Evolutionary conservation across 441 rosid genomes (phyloP).

Genomic region (Bruguiera hainesii): DNA sequence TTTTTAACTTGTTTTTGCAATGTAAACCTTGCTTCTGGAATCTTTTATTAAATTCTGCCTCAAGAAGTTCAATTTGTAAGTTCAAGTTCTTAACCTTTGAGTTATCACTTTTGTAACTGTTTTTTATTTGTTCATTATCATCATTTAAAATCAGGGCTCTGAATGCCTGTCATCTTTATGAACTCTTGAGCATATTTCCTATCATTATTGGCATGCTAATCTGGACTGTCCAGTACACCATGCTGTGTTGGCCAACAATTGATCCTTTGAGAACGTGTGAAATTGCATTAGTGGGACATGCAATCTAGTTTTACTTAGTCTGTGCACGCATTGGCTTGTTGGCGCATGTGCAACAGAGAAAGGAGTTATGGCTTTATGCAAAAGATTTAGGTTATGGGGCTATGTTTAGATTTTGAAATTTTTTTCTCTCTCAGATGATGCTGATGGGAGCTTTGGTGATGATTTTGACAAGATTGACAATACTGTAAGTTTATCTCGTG

Average conservation of each 20-base stretch:
- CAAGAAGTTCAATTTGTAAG: no score
- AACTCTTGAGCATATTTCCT: background rate
- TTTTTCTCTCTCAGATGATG: constrained; percentile 46
- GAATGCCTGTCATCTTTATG: background rate
- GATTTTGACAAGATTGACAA: constrained; percentile 85
- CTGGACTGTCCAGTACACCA: no score
- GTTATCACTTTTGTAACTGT: no score
- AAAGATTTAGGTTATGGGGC: background rate
- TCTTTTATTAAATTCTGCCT: no score
- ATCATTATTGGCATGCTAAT: background rate
- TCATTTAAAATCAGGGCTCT: no score
- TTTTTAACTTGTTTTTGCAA: background rate
- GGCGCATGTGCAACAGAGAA: background rate
- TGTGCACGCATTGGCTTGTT: background rate
- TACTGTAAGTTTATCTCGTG: constrained; percentile 50
- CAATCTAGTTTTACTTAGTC: constrained; percentile 2
- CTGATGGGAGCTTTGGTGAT: constrained; percentile 61
- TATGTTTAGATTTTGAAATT: background rate
- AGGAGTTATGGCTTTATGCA: background rate
- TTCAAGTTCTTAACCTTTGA: no score
- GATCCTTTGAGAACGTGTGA: background rate
- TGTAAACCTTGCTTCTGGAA: no score
- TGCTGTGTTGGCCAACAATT: no score
- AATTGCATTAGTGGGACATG: background rate
- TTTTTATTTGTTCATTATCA: no score